Base-by-base conservation (phyloP, 2,329 filamentous ascomycete genomes). In the Sodiomyces alkalinus region DNA sequence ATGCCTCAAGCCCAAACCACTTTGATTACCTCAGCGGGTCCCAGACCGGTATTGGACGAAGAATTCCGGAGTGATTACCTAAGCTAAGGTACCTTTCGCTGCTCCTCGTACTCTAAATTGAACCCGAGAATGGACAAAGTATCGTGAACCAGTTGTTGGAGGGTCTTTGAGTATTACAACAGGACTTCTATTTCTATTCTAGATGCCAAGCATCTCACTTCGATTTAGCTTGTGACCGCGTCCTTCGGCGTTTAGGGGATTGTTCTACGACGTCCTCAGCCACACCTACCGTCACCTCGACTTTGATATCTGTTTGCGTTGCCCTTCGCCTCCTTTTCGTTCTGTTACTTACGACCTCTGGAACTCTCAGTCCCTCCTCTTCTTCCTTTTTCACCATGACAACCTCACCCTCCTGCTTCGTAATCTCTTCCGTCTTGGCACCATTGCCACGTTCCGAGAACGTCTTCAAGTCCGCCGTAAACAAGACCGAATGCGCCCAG, bases 401-500 rank as follows among this genome's bases (percentile, higher is more conserved):
- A 12, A 34, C 32, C 6, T 37, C 21, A 2, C 9, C 13, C 13
- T 34, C 34, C 18, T 35, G 17, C 18, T 46, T 40, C 7, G 33
- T 28, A 9, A 33, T 31, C 11, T 62, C 55, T 26, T 8, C 7
- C 12, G 4, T 9, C 31, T 36, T 30, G 4, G 58, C 53, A 31
- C 65, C 15, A 15, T 26, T 26, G 11, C 14, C 58, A 14, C 68
- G 64, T 39, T 81, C 78, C 0, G 85, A 77, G 44, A 96, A 96
- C 0, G 81, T 71, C 45, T 73, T 80, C 32, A 98, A 52, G 46
- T 98, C 86, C 0, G 90, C 92, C 0, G 90, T 92, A 46, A 98
- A 98, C 9, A 98, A 62, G 7, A 98, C 90, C 3, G 82, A 92
- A 55, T 98, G 90, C 7, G 92, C 90, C 92, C 92, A 98, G 1